phyloP scores from a whole-genome alignment of 768 basidiomycete species.

The Boletus sensibilis region DNA sequence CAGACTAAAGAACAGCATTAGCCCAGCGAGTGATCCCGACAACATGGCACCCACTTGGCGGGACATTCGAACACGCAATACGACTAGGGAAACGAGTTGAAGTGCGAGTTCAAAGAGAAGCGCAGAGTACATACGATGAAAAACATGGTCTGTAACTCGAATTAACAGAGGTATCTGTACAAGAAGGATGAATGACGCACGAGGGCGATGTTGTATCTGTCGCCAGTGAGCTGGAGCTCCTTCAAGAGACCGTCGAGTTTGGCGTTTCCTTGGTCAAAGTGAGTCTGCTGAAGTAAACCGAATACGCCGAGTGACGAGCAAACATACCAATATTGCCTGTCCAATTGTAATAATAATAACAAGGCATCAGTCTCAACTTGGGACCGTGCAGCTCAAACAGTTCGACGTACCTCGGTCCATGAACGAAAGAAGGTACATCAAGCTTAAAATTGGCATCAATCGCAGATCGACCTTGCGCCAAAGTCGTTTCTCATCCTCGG shows the following conservation, averaged over 20 bases:
- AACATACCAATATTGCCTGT: constrained; percentile 56
- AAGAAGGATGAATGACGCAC: constrained; percentile 33
- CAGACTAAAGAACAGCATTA: constrained; percentile 8
- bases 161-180: not conserved
- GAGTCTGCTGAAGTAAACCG: not conserved
- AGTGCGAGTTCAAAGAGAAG: not conserved
- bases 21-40: no score
- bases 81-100: constrained; percentile 10
- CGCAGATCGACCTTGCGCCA: constrained; percentile 59
- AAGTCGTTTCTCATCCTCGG: constrained; percentile 49
- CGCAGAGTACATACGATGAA: constrained; percentile 51
- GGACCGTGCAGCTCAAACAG: not conserved
- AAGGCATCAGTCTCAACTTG: not conserved
- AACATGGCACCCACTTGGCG: constrained; percentile 47
- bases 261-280: constrained; percentile 49
- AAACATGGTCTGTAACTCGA: constrained; percentile 54
- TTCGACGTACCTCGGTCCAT: constrained; percentile 53
- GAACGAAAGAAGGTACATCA: constrained; percentile 65
- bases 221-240: constrained; percentile 55
- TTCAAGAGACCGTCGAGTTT: constrained; percentile 59
- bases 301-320: not conserved
- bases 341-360: not conserved
- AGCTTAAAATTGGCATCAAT: constrained; percentile 54
- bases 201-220: constrained; percentile 65
- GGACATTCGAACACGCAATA: constrained; percentile 58